Evolutionary conservation across 2,329 filamentous ascomycete species (phyloP).

Genomic region (Gliomastix tumulicola): DNA sequence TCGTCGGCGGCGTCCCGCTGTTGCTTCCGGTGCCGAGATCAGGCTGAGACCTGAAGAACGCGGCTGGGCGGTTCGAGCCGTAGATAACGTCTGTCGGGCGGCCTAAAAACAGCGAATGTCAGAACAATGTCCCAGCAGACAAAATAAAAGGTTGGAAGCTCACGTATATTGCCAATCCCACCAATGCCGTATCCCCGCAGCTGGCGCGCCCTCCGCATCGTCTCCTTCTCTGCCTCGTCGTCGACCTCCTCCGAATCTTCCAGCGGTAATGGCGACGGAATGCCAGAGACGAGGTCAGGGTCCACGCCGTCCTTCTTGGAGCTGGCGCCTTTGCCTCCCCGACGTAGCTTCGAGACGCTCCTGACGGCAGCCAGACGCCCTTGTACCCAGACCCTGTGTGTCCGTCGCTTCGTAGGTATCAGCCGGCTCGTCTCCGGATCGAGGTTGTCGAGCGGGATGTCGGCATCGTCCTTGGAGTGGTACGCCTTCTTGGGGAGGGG

Average conservation of each 20-base stretch:
- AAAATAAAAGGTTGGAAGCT: too few relatives aligned
- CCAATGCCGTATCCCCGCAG: conserved; percentile 30
- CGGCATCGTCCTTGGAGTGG: conserved; percentile 7
- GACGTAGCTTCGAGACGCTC: conserved; percentile 19
- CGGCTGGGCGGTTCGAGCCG: conserved; percentile 5
- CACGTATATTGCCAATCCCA: conserved; percentile 29
- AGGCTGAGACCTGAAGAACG: neutral
- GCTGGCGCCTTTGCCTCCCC: neutral
- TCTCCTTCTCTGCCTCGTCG: conserved; percentile 17
- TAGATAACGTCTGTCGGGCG: conserved; percentile 15
- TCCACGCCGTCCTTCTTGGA: too few relatives aligned
- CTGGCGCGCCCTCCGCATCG: conserved; percentile 18
- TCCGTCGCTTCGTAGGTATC: conserved; percentile 15
- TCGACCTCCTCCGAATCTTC: conserved; percentile 9
- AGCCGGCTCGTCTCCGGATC: conserved; percentile 22
- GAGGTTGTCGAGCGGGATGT: conserved; percentile 12
- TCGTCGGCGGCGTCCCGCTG: neutral
- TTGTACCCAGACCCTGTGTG: conserved; percentile 26
- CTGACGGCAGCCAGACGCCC: conserved; percentile 24
- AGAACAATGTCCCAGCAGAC: too few relatives aligned
- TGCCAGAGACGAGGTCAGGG: too few relatives aligned
- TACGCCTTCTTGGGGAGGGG: conserved; percentile 3
- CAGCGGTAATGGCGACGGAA: too few relatives aligned
- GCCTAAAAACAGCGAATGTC: conserved; percentile 4
- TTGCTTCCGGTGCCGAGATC: neutral